Percentiles rank a stretch among this genome's conserved stretches.
Evolutionary conservation across 2,329 filamentous ascomycete genomes (phyloP).

Genomic region (Diplodia mutila): DNA sequence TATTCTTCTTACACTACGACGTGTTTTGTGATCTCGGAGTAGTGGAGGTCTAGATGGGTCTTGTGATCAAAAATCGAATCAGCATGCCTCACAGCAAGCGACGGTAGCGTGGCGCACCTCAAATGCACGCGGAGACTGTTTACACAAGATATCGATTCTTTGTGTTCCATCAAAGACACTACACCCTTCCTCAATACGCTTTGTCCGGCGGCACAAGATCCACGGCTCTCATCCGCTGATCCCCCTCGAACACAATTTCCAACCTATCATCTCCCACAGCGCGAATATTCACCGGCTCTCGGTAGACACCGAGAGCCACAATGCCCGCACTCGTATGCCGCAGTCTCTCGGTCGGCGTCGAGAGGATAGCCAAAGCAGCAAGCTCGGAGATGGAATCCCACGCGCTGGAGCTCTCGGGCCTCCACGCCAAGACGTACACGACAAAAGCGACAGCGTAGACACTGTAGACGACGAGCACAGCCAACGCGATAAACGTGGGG

Average conservation of each 20-base stretch:
- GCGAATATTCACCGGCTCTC: not conserved
- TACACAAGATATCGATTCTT: no score
- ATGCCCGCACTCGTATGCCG: not conserved
- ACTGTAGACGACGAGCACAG: not conserved
- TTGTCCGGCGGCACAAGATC: not conserved
- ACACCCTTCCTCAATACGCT: not conserved
- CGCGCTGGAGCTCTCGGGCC: not conserved
- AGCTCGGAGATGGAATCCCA: constrained; percentile 13
- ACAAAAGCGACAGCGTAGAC: not conserved
- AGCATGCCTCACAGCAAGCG: no score
- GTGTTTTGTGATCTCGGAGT: no score
- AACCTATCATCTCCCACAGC: not conserved
- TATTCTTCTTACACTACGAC: no score
- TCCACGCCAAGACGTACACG: not conserved
- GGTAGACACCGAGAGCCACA: not conserved
- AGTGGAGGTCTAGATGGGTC: no score
- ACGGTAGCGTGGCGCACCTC: no score
- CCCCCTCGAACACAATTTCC: not conserved
- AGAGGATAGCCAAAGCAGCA: not conserved
- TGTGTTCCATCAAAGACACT: no score
- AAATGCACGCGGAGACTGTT: no score
- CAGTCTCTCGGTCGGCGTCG: not conserved
- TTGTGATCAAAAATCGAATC: no score
- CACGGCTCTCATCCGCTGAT: not conserved
- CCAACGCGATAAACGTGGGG: not conserved